Evolutionary conservation across 2,329 filamentous ascomycete species (phyloP).

Genomic region (Ophiostoma perfectum): DNA sequence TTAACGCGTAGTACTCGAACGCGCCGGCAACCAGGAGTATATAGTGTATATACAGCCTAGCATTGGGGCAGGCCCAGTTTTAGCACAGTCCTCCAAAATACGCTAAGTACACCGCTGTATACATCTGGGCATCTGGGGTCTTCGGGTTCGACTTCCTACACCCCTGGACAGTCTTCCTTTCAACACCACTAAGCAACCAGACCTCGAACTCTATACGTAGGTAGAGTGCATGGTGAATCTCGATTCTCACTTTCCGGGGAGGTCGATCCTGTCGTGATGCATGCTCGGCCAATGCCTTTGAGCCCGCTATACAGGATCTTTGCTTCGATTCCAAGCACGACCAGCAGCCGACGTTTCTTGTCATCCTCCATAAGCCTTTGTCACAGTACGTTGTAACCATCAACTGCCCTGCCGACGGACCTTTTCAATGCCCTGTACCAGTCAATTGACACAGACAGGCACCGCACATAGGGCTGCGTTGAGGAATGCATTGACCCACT

Average conservation of each 20-base stretch:
- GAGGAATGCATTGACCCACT: background rate
- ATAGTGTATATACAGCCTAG: background rate
- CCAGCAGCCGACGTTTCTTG: background rate
- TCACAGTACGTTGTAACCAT: background rate
- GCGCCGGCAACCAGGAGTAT: background rate
- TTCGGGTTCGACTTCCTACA: background rate
- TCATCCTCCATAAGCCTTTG: background rate
- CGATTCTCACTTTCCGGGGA: background rate
- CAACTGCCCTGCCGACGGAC: no score
- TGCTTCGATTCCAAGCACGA: background rate
- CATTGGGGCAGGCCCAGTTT: no score
- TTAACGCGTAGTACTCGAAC: slow-evolving; percentile 3
- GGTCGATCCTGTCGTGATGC: background rate
- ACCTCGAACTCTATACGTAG: background rate
- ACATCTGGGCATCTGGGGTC: background rate
- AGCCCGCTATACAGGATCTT: background rate
- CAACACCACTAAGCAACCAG: background rate
- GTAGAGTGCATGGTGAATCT: background rate
- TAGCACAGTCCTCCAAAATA: background rate
- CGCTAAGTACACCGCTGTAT: background rate
- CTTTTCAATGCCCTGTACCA: no score
- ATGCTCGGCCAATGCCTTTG: background rate
- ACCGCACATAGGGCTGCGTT: background rate
- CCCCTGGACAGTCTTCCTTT: background rate
- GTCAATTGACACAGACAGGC: background rate